Evolutionary conservation across 2,329 filamentous ascomycete genomes (phyloP), one percentile per base, ranked within the genome.

Genomic region (Coniochaeta ligniaria): DNA sequence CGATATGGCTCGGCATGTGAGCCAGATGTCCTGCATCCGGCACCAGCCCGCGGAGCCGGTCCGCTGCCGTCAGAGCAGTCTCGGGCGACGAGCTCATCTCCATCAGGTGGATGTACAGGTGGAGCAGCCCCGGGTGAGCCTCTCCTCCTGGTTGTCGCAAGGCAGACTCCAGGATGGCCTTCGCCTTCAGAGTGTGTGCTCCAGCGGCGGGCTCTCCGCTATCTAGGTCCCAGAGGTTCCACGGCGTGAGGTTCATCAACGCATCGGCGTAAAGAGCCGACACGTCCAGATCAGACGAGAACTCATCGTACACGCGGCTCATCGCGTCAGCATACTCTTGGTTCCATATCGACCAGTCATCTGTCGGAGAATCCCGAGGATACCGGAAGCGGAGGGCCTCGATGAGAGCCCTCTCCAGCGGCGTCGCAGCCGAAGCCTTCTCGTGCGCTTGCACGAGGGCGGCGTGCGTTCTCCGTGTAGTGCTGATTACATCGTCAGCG

Each of bases 1-100:
- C 89, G 38, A 93, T 77, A 70, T 94, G 90, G 0, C 85, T 85
- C 0, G 90, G 89, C 90, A 94, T 93, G 70, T 92, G 74, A 70
- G 93, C 90, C 6, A 92, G 76, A 0, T 92, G 72, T 0, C 89
- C 90, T 0, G 90, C 62, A 26, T 70, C 68, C 0, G 68, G 67
- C 22, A 68, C 60, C 16, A 69, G 62, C 0, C 66, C 64, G 6
- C 66, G 62, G 14, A 70, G 63, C n/a, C 43, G 61, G 57, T 70
- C 67, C 17, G 68, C 67, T 12, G 60, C 62, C 16, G 58, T 36
- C 36, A 69, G 60, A 0, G 67, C 68, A 1, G 52, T 33, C 35
- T 68, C 68, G 2, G 68, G 68, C 17, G 63, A 59, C n/a, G 26
- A 31, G 8, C 65, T 67, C 67, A 68, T 68, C 58, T 70, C 68